Evolutionary conservation across 257 asterid species (phyloP), one percentile per base, ranked within the genome.

Genomic region (Nicotiana otophora): DNA sequence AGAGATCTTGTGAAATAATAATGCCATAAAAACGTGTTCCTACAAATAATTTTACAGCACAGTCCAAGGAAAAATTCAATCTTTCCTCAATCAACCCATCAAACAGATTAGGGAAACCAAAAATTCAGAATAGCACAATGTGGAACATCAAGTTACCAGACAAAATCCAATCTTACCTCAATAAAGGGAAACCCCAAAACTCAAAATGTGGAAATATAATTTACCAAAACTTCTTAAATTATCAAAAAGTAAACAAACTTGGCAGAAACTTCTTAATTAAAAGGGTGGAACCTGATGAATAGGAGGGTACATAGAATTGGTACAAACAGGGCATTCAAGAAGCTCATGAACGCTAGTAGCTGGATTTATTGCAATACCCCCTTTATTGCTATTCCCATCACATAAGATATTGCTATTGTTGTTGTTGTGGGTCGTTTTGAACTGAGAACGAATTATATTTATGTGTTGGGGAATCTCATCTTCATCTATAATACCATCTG

Each of bases 241-340:
- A 72, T 23, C 7, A 70, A 69, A 70, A 70, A 20, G 23, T 23
- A 72, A 46, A 48, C n/a, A 23, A 74, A 72, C 20, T 48, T 39
- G 42, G 6, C 7, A 36, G 11, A 39, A 72, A 72, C 78, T 10
- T 72, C 20, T 70, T 39, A 11, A 31, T 9, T 28, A 0, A 3
- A 42, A 20, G 12, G 75, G 86, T 55, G 36, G n/a, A 23, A 91
- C 95, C 95, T 90, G 95, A 84, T 90, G 95, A 36, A 91, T 91
- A 5, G 95, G 95, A 82, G 95, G 95, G 86, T 91, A 91, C 94
- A 91, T 91, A 81, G 94, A 89, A 86, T 91, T 89, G 82, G 80
- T 75, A 75, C 63, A 75, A 51, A 75, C 80, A 75, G 80, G 80
- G 5, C 80, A 75, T 75, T 75, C 95, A 10, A 91, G 92, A 86